phyloP scores from a whole-genome alignment of 345 rosid species.

The Acer saccharum region DNA sequence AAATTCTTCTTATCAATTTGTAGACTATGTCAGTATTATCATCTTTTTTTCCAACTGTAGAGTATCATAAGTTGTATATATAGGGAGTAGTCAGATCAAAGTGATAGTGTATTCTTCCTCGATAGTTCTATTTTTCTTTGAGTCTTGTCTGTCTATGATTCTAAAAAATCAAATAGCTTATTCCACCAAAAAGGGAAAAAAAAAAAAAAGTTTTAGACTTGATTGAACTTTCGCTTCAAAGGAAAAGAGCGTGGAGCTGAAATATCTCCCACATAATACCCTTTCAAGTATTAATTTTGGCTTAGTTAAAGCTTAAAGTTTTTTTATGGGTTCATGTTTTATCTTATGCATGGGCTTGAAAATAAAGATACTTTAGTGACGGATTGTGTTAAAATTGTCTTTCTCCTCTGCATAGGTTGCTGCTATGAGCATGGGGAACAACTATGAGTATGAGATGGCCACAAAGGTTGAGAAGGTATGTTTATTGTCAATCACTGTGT shows the following conservation, averaged over 20 bases:
- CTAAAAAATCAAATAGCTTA: background rate
- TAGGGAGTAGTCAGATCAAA: background rate
- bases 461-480: slow-evolving; percentile 84
- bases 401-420: slow-evolving; percentile 47
- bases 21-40: background rate
- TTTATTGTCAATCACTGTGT: slow-evolving; percentile 15
- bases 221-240: background rate
- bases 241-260: no score
- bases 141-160: background rate
- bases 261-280: background rate
- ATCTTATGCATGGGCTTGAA: background rate
- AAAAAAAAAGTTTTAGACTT: background rate
- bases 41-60: background rate
- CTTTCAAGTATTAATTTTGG: background rate
- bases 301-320: background rate
- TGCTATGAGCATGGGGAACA: slow-evolving; percentile 86
- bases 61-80: background rate
- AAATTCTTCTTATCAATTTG: background rate
- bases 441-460: slow-evolving; percentile 84
- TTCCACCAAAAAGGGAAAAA: background rate
- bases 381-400: slow-evolving; percentile 11
- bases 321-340: background rate
- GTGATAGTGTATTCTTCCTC: background rate
- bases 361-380: background rate
- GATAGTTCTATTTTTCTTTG: background rate